phyloP scores from a whole-genome alignment of 441 rosid genomes.

The Syzygium syzygioides region DNA sequence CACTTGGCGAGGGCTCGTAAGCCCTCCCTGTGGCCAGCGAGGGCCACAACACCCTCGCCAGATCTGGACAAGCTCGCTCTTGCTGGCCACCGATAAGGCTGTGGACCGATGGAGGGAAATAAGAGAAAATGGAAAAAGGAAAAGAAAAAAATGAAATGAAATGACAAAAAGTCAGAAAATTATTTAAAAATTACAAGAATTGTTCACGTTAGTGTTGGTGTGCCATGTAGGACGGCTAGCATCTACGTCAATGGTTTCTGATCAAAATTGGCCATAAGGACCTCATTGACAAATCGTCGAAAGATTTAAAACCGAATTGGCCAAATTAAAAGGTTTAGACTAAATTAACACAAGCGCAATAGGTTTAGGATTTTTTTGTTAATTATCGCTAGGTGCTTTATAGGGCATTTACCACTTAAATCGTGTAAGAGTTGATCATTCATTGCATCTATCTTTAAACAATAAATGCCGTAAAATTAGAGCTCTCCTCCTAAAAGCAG shows the following conservation, averaged over 20 bases:
- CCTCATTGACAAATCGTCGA: background rate
- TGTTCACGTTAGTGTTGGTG: rapidly evolving
- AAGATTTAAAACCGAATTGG: background rate
- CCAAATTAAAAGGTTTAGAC: too few relatives aligned
- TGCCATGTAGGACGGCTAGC: rapidly evolving
- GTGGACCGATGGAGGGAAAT: rapidly evolving
- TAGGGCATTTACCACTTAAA: background rate
- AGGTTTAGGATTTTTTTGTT: background rate
- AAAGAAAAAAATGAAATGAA: background rate
- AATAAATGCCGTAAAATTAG: background rate
- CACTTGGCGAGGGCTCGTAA: rapidly evolving
- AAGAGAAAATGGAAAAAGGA: background rate
- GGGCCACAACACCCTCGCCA: background rate
- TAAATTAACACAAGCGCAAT: background rate
- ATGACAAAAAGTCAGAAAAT: rapidly evolving
- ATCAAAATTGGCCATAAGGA: rapidly evolving
- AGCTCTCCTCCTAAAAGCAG: too few relatives aligned
- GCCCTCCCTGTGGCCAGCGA: background rate
- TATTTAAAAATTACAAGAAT: background rate
- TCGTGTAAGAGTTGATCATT: background rate
- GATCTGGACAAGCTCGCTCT: background rate
- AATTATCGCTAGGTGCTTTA: background rate
- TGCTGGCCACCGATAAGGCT: rapidly evolving
- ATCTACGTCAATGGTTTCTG: rapidly evolving
- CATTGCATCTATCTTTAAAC: background rate